phyloP scores from a whole-genome alignment of 2,329 filamentous ascomycete species.

The Ophiostoma piceae region DNA sequence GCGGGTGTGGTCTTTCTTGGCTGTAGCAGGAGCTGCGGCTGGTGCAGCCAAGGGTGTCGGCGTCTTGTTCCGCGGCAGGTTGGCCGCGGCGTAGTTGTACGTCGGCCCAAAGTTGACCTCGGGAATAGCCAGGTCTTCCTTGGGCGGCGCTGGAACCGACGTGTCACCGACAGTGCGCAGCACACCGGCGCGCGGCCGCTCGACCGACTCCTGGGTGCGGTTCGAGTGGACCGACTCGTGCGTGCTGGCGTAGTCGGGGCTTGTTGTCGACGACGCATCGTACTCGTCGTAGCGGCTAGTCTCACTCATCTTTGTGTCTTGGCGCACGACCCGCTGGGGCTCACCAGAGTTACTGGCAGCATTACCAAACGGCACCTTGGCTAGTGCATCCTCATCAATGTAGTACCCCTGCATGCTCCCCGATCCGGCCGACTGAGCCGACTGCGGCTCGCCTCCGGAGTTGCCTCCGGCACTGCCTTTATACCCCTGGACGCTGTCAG shows the following conservation, averaged over 20 bases:
- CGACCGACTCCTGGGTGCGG: slow-evolving; percentile 45
- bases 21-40: background rate
- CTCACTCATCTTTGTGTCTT: slow-evolving; percentile 36
- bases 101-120: slow-evolving; percentile 83
- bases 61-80: slow-evolving; percentile 34
- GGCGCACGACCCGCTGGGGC: slow-evolving; percentile 32
- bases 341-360: background rate
- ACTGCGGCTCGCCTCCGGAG: slow-evolving; percentile 23
- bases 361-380: slow-evolving; percentile 24
- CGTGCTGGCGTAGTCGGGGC: slow-evolving; percentile 75
- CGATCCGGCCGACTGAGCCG: slow-evolving; percentile 26
- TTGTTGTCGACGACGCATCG: slow-evolving; percentile 59
- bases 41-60: slow-evolving; percentile 27
- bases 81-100: slow-evolving; percentile 52
- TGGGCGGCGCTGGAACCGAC: background rate
- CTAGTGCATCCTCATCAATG: slow-evolving; percentile 27
- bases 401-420: slow-evolving; percentile 26
- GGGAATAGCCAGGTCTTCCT: slow-evolving; percentile 55
- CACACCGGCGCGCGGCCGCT: slow-evolving; percentile 71
- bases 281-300: slow-evolving; percentile 48
- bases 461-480: slow-evolving; percentile 17
- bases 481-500: slow-evolving; percentile 29
- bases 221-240: slow-evolving; percentile 44
- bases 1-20: slow-evolving; percentile 36
- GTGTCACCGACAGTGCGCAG: slow-evolving; percentile 68